Conservation (phyloP, 139 green algal genomes). For the Chlorella sp. region DNA sequence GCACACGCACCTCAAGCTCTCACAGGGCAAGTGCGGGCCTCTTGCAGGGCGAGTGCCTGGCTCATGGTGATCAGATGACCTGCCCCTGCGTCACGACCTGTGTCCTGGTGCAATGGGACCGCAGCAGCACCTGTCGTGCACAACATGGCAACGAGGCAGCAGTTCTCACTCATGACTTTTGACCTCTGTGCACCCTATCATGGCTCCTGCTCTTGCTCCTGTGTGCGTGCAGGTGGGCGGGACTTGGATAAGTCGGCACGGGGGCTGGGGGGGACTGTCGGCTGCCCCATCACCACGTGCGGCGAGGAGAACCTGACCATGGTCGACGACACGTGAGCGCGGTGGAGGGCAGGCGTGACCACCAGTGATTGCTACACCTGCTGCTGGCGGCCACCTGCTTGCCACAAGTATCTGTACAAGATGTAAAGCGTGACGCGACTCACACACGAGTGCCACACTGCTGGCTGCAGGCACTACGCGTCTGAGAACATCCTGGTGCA, state of each 20-base stretch:
- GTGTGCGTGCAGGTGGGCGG: conserved; percentile 16
- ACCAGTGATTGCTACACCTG: too few relatives aligned
- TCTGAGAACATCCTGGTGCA: conserved; percentile 64
- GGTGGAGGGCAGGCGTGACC: too few relatives aligned
- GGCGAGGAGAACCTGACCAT: conserved; percentile 45
- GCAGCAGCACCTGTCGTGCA: too few relatives aligned
- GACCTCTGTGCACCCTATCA: neutral
- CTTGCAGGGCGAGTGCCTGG: too few relatives aligned
- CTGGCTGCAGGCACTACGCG: conserved; percentile 29
- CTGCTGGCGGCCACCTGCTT: too few relatives aligned
- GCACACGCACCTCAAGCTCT: conserved; percentile 51
- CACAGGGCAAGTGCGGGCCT: conserved; percentile 12
- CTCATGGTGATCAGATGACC: too few relatives aligned
- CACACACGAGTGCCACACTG: too few relatives aligned
- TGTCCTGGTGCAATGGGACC: too few relatives aligned
- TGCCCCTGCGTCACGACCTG: too few relatives aligned
- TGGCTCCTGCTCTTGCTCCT: neutral
- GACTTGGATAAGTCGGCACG: conserved; percentile 51
- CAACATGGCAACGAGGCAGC: too few relatives aligned
- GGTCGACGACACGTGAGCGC: conserved; percentile 35
- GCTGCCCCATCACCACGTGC: conserved; percentile 31
- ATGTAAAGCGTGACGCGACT: neutral
- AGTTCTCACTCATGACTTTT: neutral
- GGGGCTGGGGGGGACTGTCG: conserved; percentile 53
- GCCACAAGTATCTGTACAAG: neutral